Percentiles rank a stretch among this genome's conserved stretches.
phyloP scores from a whole-genome alignment of 2,329 filamentous ascomycete genomes.

The Alternaria alternata region DNA sequence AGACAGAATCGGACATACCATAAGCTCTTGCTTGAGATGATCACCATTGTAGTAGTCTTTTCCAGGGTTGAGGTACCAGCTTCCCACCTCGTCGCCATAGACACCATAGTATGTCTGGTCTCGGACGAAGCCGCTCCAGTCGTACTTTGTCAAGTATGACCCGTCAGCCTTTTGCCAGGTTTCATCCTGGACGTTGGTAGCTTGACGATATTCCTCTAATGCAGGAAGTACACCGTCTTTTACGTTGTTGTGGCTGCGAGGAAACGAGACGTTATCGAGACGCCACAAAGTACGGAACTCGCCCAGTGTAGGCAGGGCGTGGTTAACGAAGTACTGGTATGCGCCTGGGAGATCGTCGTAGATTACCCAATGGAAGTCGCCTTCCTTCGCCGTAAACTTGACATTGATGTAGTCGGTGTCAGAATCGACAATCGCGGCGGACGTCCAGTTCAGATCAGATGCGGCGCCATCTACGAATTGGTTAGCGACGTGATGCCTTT shows the following conservation, averaged over 20 bases:
- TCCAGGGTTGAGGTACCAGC: slow-evolving; percentile 61
- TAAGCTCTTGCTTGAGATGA: slow-evolving; percentile 63
- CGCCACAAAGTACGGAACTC: slow-evolving; percentile 62
- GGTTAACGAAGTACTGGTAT: slow-evolving; percentile 65
- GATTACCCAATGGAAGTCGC: slow-evolving; percentile 63
- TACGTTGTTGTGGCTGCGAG: slow-evolving; percentile 56
- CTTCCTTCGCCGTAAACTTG: slow-evolving; percentile 57
- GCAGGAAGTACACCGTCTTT: slow-evolving; percentile 58
- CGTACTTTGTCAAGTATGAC: slow-evolving; percentile 63
- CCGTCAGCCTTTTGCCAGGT: slow-evolving; percentile 61
- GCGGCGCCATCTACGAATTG: slow-evolving; percentile 55
- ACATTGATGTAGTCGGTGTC: slow-evolving; percentile 59
- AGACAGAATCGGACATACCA: slow-evolving; percentile 37
- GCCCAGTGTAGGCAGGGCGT: slow-evolving; percentile 57
- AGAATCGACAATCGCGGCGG: slow-evolving; percentile 54
- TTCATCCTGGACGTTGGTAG: slow-evolving; percentile 63
- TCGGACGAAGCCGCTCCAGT: slow-evolving; percentile 54
- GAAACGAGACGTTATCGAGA: slow-evolving; percentile 59
- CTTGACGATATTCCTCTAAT: slow-evolving; percentile 53
- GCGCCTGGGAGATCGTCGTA: slow-evolving; percentile 59
- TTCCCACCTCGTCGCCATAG: slow-evolving; percentile 59
- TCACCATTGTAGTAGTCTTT: slow-evolving; percentile 64
- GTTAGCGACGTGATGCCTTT: neutral
- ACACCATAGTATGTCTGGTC: slow-evolving; percentile 59
- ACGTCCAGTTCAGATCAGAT: slow-evolving; percentile 59